Evolutionary conservation across 257 asterid genomes (phyloP), one percentile per base, ranked within the genome.

Genomic region (Knoxia roxburghii): DNA sequence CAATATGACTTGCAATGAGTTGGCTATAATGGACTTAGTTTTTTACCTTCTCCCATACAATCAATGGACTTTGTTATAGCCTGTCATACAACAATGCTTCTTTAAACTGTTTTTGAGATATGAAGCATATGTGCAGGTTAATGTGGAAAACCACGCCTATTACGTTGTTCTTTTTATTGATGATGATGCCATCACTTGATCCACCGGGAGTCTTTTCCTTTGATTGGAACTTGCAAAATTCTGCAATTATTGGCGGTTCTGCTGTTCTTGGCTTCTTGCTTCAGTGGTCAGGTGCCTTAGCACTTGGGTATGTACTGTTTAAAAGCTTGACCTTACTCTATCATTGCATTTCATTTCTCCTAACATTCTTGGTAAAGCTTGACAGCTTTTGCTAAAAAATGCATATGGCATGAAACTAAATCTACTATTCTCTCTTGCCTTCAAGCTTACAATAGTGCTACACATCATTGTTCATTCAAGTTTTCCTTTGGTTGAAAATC

Each of bases 121-220:
- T 59, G 18, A 21, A 32, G 20, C 14, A 26, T 20, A 15, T 48
- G 53, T n/a, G 71, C 87, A 93, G 99, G 89, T 76, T 93, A 68
- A 93, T 93, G 99, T 93, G 99, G 99, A 93, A 93, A 74, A 93
- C 99, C 3, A 93, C 99, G 1, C 97, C 97, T 13, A 75, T 90
- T 77, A 93, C 99, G 4, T 72, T 93, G 84, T 86, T 93, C 87
- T 90, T 93, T 81, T 77, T 93, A 75, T 82, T 93, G 75, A 78
- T 77, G 86, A 68, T 93, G 83, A 93, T 93, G 97, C 96, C 96
- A n/a, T 85, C 75, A 9, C 88, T 93, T 35, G 99, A 93, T 77
- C 99, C 99, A n/a, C 99, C 97, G 0, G 97, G 99, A 6, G 85
- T 81, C 56, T 83, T 88, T 48, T 84, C 96, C 37, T 93, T 90